Percentiles rank a stretch among this genome's conserved stretches.
Evolutionary conservation across 306 rosid species (phyloP).

Genomic region (Lathyrus tuberosus): DNA sequence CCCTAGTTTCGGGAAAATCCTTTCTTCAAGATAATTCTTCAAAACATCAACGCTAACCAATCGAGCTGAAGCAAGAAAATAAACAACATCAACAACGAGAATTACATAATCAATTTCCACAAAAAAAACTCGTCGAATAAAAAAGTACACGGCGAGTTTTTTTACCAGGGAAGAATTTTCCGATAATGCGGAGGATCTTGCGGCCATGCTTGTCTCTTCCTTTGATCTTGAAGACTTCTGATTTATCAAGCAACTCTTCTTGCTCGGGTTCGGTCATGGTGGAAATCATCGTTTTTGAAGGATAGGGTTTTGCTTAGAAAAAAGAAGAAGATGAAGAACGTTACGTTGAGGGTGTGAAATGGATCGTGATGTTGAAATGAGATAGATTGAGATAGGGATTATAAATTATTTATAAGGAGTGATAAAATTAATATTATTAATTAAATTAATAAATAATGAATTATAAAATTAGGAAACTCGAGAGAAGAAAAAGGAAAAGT

Average conservation of each 20-base stretch:
- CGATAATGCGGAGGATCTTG: constrained; percentile 77
- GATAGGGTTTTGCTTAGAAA: background rate
- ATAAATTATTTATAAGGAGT: background rate
- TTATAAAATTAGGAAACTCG: background rate
- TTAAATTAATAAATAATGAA: background rate
- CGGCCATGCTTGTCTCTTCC: constrained; percentile 82
- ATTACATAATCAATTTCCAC: background rate
- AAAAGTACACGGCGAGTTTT: background rate
- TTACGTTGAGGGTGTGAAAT: background rate
- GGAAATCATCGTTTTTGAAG: constrained; percentile 35
- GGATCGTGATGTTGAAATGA: background rate
- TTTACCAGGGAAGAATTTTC: constrained; percentile 82
- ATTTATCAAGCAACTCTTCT: constrained; percentile 60
- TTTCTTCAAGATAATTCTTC: constrained; percentile 71
- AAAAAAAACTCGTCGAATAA: too few relatives aligned
- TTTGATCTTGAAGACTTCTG: constrained; percentile 74
- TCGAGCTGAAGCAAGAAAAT: constrained; percentile 55
- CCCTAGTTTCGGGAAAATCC: constrained; percentile 63
- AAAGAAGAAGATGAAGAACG: background rate
- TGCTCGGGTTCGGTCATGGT: constrained; percentile 58
- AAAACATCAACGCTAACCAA: constrained; percentile 63
- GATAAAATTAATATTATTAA: background rate
- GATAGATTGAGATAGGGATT: background rate
- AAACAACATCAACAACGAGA: background rate
- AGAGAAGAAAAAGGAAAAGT: background rate